Evolutionary conservation across 805 yeast species (phyloP).

Genomic region (Candida parachauliodes): DNA sequence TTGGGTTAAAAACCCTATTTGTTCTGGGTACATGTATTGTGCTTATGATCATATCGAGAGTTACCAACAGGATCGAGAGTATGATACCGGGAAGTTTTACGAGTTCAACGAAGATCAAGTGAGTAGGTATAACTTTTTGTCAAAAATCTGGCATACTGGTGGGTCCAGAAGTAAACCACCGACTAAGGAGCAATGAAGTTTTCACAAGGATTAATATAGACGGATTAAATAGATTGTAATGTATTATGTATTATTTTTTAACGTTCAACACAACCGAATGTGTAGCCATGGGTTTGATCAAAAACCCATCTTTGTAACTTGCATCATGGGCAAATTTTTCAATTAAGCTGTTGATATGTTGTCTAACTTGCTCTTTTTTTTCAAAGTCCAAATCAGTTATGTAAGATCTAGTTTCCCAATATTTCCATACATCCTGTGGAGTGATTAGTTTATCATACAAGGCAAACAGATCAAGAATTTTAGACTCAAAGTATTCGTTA

Average conservation of each 20-base stretch:
- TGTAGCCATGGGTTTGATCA: slow-evolving; percentile 23
- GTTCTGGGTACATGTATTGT: slow-evolving; percentile 38
- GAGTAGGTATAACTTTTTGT: slow-evolving; percentile 24
- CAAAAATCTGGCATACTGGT: slow-evolving; percentile 30
- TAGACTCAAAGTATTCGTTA: slow-evolving; percentile 30
- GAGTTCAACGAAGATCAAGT: slow-evolving; percentile 10
- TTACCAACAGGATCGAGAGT: slow-evolving; percentile 7
- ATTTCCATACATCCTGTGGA: slow-evolving; percentile 38
- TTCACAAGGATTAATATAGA: neutral
- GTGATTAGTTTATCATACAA: slow-evolving; percentile 27
- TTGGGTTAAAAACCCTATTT: slow-evolving; percentile 35
- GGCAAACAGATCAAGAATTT: slow-evolving; percentile 29
- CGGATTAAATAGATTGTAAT: neutral
- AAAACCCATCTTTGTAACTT: slow-evolving; percentile 9
- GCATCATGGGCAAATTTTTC: slow-evolving; percentile 15
- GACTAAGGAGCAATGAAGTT: too few species aligned
- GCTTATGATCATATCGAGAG: slow-evolving; percentile 31
- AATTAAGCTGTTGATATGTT: slow-evolving; percentile 26
- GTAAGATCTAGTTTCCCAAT: slow-evolving; percentile 55
- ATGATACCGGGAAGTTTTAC: slow-evolving; percentile 10
- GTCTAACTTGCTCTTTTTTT: slow-evolving; percentile 30
- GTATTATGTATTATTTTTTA: slow-evolving; percentile 9
- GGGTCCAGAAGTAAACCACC: slow-evolving; percentile 10
- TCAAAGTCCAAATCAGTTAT: slow-evolving; percentile 42
- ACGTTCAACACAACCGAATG: slow-evolving; percentile 17